A percentile compares a stretch with the other conserved stretches of the same genome.
Conservation (phyloP, 1,139 yeast species). For the Pichia norvegensis region DNA sequence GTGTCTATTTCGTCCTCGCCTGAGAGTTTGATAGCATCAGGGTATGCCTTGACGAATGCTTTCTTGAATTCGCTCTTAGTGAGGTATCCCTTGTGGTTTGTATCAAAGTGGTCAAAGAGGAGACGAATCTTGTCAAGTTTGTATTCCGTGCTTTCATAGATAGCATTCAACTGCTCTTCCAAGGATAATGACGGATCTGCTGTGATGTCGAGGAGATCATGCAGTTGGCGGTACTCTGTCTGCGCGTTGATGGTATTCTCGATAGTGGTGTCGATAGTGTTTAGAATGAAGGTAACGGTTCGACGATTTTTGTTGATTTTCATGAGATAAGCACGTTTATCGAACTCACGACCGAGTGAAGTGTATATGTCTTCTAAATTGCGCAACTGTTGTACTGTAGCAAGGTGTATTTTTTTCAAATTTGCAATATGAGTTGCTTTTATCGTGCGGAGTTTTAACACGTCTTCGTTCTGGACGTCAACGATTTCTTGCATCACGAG, state of each 20-base stretch:
- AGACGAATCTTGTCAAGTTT: slow-evolving; percentile 11
- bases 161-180: neutral
- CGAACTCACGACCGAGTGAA: neutral
- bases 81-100: slow-evolving; percentile 40
- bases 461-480: neutral
- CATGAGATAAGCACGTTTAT: neutral
- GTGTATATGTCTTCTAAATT: neutral
- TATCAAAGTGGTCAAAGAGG: slow-evolving; percentile 23
- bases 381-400: neutral
- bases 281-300: neutral
- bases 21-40: slow-evolving; percentile 12
- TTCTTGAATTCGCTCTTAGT: slow-evolving; percentile 64
- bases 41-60: slow-evolving; percentile 46
- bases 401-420: neutral
- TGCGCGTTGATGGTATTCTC: neutral
- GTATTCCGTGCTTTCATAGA: neutral
- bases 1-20: slow-evolving; percentile 17
- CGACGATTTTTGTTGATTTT: neutral
- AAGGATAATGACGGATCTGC: neutral
- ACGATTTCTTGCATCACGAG: neutral
- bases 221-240: neutral
- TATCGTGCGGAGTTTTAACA: neutral
- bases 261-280: neutral
- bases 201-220: neutral
- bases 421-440: neutral